Percentiles rank a stretch among this genome's conserved stretches.
These are phyloP conservation scores for Hemileia vastatrix DNA, from an alignment of 1,284 basidiomycete genomes.

Conservation along the genomic window DNA sequence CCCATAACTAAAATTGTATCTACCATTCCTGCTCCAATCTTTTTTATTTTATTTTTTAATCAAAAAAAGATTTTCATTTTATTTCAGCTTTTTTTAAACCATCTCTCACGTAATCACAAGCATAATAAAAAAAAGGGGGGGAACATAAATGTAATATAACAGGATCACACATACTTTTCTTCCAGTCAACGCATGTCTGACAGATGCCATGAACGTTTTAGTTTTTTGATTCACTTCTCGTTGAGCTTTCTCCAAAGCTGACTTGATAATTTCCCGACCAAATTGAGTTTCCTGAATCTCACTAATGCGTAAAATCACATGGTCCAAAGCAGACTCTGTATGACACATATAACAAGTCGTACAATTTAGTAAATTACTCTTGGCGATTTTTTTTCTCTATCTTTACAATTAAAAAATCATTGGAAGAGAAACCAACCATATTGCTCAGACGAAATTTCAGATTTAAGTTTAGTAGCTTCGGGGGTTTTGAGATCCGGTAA, in stretches of 20 bases:
- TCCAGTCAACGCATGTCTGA: constrained; percentile 67
- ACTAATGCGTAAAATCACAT: constrained; percentile 9
- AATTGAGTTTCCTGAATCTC: constrained; percentile 30
- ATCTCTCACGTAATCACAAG: not conserved
- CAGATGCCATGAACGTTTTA: constrained; percentile 58
- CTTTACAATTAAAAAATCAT: not conserved
- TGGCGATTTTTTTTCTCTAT: not conserved
- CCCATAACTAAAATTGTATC: constrained; percentile 50
- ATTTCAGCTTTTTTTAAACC: not conserved
- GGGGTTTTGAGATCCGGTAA: constrained; percentile 54
- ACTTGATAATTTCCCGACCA: constrained; percentile 28
- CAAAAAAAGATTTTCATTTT: not conserved
- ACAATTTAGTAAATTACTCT: constrained; percentile 1
- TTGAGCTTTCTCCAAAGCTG: constrained; percentile 49
- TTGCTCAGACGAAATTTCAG: constrained; percentile 47
- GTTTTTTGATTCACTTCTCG: constrained; percentile 49
- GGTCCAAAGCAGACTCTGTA: constrained; percentile 8
- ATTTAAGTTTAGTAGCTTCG: constrained; percentile 55
- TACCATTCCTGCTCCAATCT: constrained; percentile 52
- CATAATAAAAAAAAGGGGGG: constrained; percentile 14
- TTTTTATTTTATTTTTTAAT: not conserved
- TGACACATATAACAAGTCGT: not conserved
- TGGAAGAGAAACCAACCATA: constrained; percentile 47
- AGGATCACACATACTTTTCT: constrained; percentile 54
- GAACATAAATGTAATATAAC: not conserved